Percentiles rank a stretch among this genome's conserved stretches.
Conservation (phyloP, 2,329 filamentous ascomycete genomes). For the Tolypocladium tropicale region DNA sequence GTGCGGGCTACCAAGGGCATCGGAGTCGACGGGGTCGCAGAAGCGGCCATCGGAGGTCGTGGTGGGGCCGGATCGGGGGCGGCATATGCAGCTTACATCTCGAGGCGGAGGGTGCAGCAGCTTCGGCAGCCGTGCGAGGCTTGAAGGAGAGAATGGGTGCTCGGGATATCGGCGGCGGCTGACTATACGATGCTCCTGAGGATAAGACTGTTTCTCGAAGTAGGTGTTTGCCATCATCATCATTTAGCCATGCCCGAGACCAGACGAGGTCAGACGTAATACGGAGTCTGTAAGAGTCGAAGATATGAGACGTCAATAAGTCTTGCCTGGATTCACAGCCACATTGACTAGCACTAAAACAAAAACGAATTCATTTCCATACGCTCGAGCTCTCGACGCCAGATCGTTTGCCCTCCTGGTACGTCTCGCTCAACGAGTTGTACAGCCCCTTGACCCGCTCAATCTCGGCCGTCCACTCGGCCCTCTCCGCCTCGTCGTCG, state of each 20-base stretch:
- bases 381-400: conserved; percentile 34
- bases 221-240: not conserved
- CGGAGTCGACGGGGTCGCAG: not conserved
- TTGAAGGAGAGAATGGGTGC: not conserved
- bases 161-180: not conserved
- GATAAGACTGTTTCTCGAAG: not conserved
- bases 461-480: conserved; percentile 28
- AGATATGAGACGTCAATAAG: no score
- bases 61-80: not conserved
- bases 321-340: no score
- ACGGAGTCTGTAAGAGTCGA: no score
- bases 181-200: not conserved
- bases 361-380: no score
- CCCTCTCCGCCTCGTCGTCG: conserved; percentile 20
- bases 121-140: not conserved
- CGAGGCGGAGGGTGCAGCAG: not conserved
- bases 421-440: conserved; percentile 32
- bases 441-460: conserved; percentile 38
- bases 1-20: not conserved
- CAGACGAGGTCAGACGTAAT: no score
- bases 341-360: no score
- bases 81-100: not conserved
- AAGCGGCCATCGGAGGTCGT: not conserved
- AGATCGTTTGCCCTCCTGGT: conserved; percentile 35
- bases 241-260: no score